Conservation (phyloP, 2,329 filamentous ascomycete species). For the Arthrinium puccinioides region DNA sequence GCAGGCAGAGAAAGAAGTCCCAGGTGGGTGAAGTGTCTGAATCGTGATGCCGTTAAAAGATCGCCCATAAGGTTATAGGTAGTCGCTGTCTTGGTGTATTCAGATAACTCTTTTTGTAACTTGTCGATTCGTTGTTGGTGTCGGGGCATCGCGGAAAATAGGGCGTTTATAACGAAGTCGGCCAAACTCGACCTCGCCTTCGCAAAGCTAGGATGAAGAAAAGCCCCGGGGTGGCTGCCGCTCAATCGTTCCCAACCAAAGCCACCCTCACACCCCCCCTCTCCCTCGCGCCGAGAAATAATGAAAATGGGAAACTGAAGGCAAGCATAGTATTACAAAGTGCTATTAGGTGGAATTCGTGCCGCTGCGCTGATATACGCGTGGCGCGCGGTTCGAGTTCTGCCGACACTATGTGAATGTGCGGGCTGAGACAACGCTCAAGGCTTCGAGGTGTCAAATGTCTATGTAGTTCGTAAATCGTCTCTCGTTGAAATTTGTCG, state of each 20-base stretch:
- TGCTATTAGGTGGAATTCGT: slow-evolving; percentile 11
- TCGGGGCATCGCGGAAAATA: too few species aligned
- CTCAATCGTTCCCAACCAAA: too few species aligned
- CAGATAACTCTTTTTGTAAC: slow-evolving; percentile 19
- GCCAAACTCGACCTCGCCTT: too few species aligned
- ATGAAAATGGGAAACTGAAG: slow-evolving; percentile 12
- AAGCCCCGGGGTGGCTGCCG: too few species aligned
- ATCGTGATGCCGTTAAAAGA: slow-evolving; percentile 29
- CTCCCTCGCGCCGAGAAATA: too few species aligned
- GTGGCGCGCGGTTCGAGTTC: neutral
- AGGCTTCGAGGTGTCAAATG: slow-evolving; percentile 16
- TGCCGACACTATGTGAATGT: neutral
- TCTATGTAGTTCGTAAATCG: slow-evolving; percentile 29
- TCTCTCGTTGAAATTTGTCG: slow-evolving; percentile 23
- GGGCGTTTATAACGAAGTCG: neutral
- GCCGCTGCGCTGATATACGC: slow-evolving; percentile 1
- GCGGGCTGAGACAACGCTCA: too few species aligned
- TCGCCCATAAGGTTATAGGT: slow-evolving; percentile 28
- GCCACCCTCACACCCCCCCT: too few species aligned
- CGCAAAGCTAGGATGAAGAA: too few species aligned
- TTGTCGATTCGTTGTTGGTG: too few species aligned
- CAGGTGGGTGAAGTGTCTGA: slow-evolving; percentile 25
- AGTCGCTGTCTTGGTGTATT: slow-evolving; percentile 27
- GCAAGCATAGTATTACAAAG: slow-evolving; percentile 25
- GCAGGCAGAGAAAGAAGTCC: slow-evolving; percentile 13